Evolutionary conservation across 208 protist genomes (phyloP).

Genomic region (Leishmania lainsoni): DNA sequence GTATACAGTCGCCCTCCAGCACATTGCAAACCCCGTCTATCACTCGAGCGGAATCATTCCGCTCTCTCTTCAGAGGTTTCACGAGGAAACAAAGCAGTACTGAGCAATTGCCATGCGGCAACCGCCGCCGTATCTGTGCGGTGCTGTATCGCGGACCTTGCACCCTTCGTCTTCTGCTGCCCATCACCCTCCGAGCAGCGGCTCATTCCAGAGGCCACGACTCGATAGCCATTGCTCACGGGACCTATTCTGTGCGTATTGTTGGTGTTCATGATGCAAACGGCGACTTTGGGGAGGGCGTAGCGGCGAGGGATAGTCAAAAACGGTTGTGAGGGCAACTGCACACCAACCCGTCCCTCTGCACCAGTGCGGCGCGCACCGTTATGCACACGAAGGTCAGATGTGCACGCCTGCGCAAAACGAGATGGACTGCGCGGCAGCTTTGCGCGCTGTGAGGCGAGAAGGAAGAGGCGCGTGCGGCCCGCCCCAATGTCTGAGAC

Average conservation of each 20-base stretch:
- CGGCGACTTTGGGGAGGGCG: not conserved
- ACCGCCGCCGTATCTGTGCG: not conserved
- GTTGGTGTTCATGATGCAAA: not conserved
- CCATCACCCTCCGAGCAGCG: not conserved
- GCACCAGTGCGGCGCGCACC: not conserved
- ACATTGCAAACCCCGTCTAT: slow-evolving; percentile 17
- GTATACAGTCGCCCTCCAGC: slow-evolving; percentile 19
- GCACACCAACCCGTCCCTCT: not conserved
- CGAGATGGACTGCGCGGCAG: not conserved
- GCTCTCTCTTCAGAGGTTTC: slow-evolving; percentile 16
- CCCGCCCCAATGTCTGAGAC: not conserved
- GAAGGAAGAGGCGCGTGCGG: not conserved
- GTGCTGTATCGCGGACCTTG: not conserved
- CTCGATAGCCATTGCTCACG: not conserved
- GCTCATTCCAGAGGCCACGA: not conserved
- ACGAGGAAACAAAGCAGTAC: slow-evolving; percentile 7
- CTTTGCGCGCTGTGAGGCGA: not conserved
- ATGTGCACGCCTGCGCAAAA: not conserved
- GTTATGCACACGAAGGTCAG: not conserved
- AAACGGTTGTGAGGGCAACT: not conserved
- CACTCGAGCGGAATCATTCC: slow-evolving; percentile 19
- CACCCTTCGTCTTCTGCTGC: not conserved
- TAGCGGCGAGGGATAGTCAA: not conserved
- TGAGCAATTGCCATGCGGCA: not conserved
- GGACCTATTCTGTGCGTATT: not conserved